Base-by-base conservation (phyloP, 768 basidiomycete genomes). In the Boletus reticulatus region DNA sequence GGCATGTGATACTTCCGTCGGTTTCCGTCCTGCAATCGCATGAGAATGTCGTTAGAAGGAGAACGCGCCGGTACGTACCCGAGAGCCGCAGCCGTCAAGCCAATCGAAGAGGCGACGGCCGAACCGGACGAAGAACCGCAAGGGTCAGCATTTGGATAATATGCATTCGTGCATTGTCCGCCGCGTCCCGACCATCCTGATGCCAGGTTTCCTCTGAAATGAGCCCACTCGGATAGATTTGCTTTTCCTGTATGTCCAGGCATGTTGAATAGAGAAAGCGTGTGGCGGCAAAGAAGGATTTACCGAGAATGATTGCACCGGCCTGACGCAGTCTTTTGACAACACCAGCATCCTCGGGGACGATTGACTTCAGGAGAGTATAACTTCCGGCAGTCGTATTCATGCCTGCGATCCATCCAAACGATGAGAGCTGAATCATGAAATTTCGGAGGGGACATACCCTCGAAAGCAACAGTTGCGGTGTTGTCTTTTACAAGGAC, bases 131-230 rank as follows among this genome's bases (percentile, higher is more conserved):
- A 83, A 2, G 81, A 84, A 2, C 84, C 83, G 55, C 79, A 82
- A 4, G 84, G 81, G 58, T 83, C 79, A 4, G 73, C 78, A 13
- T 74, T 73, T 0, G 79, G 77, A 53, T 73, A 82, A 61, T 80
- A 84, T 13, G 81, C 77, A 53, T 74, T 78, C 4, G 74, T 78
- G 43, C 70, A 67, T 66, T 84, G 83, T 4, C 82, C 81, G 22
- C 75, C 73, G 9, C 82, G 73, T 16, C 80, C 81, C n/a, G 81
- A 83, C 81, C 82, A 85, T 12, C 83, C 84, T 2, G 75, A 76
- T 1, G 81, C 69, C 19, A 78, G 41, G 29, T 72, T 66, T 36
- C 67, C 82, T 41, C 83, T 67, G 53, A 76, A 80, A 59, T 80
- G 74, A 3, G 67, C 34, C 34, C 34, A 36, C 34, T 36, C 34